Evolutionary conservation across 148 eudicot genomes (phyloP).

Genomic region (Oxyria digyna): DNA sequence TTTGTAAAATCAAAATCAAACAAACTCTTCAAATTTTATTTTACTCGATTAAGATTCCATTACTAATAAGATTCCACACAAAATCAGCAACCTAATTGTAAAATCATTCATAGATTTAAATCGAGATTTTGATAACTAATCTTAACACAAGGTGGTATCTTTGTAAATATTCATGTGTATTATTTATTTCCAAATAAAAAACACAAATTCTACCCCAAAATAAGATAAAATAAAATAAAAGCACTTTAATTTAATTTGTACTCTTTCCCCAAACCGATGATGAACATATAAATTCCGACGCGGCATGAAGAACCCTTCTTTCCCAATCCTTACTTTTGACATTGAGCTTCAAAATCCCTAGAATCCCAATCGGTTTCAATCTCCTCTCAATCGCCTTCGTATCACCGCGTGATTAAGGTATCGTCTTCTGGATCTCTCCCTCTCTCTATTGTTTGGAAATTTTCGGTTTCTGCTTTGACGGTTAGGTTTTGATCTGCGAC

Average conservation of each 20-base stretch:
- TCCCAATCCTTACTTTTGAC: not conserved
- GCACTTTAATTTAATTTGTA: not conserved
- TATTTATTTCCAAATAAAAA: too few relatives aligned
- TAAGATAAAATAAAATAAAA: too few relatives aligned
- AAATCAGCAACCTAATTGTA: too few relatives aligned
- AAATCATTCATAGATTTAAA: too few relatives aligned
- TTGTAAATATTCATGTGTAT: too few relatives aligned
- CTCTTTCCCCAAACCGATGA: not conserved
- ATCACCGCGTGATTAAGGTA: not conserved
- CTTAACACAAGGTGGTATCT: too few relatives aligned
- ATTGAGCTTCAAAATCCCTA: not conserved
- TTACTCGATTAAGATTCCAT: too few relatives aligned
- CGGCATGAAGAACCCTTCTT: not conserved
- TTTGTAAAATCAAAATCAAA: too few relatives aligned
- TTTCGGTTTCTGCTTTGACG: not conserved
- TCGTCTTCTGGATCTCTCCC: not conserved
- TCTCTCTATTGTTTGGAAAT: not conserved
- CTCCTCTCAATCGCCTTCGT: not conserved
- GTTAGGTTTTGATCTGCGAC: not conserved
- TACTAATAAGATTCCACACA: too few relatives aligned
- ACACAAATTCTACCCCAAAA: too few relatives aligned
- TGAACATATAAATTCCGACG: not conserved
- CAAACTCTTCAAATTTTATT: too few relatives aligned
- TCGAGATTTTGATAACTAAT: too few relatives aligned
- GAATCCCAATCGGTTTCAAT: constrained; percentile 1